These are phyloP conservation scores for Candida tetrigidarum DNA, from an alignment of 1,139 yeast genomes.

Conservation along the genomic window DNA sequence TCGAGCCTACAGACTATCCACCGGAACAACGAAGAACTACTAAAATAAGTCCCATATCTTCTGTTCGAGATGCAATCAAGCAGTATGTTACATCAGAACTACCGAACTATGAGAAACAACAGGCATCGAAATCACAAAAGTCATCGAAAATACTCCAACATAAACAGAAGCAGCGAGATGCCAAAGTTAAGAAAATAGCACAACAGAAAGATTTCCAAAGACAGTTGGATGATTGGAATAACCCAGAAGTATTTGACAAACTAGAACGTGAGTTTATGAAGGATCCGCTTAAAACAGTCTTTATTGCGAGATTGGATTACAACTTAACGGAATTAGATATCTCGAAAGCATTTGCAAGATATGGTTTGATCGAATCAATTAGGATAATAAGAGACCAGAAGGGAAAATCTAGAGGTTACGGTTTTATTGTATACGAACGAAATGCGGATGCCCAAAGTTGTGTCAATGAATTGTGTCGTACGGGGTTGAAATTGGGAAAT, in stretches of 20 bases:
- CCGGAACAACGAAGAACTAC: slow-evolving; percentile 55
- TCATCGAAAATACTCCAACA: slow-evolving; percentile 9
- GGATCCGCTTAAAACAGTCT: slow-evolving; percentile 81
- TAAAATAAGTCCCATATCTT: slow-evolving; percentile 55
- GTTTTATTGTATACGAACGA: slow-evolving; percentile 72
- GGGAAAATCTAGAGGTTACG: slow-evolving; percentile 78
- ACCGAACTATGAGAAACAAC: slow-evolving; percentile 15
- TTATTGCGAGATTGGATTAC: slow-evolving; percentile 74
- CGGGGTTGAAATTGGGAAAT: slow-evolving; percentile 40
- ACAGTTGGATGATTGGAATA: slow-evolving; percentile 47
- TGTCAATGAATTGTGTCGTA: slow-evolving; percentile 59
- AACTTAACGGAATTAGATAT: slow-evolving; percentile 70
- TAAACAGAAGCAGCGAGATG: slow-evolving; percentile 18
- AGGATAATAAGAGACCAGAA: slow-evolving; percentile 65
- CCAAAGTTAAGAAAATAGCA: slow-evolving; percentile 26
- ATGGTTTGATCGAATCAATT: slow-evolving; percentile 71
- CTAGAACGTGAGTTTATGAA: slow-evolving; percentile 60
- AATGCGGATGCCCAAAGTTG: slow-evolving; percentile 64
- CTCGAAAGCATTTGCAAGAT: slow-evolving; percentile 61
- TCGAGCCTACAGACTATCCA: slow-evolving; percentile 58
- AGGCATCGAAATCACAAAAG: slow-evolving; percentile 12
- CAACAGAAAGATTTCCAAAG: slow-evolving; percentile 34
- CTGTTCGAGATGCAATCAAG: slow-evolving; percentile 35
- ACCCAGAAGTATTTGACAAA: slow-evolving; percentile 53
- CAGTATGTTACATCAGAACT: slow-evolving; percentile 30